These are phyloP conservation scores for Helenozyma baotianmanensis DNA, from an alignment of 805 yeast genomes.

Conservation along the genomic window DNA sequence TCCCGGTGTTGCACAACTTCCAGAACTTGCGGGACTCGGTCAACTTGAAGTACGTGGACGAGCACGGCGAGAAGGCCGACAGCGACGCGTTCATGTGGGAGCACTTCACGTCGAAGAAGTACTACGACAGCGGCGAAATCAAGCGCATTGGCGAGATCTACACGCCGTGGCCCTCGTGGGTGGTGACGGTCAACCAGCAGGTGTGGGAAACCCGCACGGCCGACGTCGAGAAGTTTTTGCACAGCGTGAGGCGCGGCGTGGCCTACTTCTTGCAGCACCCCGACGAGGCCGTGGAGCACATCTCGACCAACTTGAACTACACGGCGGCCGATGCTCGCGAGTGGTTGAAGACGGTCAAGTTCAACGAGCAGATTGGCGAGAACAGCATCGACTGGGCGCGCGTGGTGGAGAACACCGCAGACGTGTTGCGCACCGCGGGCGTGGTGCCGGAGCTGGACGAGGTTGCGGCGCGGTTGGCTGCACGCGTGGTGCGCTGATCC, in stretches of 20 bases:
- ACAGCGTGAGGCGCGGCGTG: conserved; percentile 63
- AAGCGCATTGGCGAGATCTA: conserved; percentile 81
- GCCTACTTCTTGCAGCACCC: conserved; percentile 54
- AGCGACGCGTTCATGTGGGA: conserved; percentile 97
- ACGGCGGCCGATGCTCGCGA: conserved; percentile 68
- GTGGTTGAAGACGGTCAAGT: conserved; percentile 78
- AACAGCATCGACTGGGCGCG: conserved; percentile 42
- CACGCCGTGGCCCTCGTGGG: conserved; percentile 98
- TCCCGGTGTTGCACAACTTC: conserved; percentile 62
- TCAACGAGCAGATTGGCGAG: conserved; percentile 41
- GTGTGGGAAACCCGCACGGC: conserved; percentile 25
- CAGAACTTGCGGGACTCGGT: conserved; percentile 77
- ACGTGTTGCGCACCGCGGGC: conserved; percentile 59
- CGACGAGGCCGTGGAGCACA: conserved; percentile 64
- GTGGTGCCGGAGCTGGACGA: conserved; percentile 39
- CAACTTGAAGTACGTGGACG: conserved; percentile 41
- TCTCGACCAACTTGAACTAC: conserved; percentile 68
- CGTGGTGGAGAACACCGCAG: conserved; percentile 52
- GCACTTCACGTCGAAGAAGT: conserved; percentile 80
- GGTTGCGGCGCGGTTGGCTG: conserved; percentile 25
- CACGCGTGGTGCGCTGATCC: no score
- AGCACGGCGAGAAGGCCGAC: conserved; percentile 26
- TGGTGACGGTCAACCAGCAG: conserved; percentile 52
- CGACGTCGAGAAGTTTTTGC: conserved; percentile 36
- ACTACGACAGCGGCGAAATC: conserved; percentile 75